Base-by-base conservation (phyloP, 1,284 basidiomycete genomes). In the Polyporus tsugae region DNA sequence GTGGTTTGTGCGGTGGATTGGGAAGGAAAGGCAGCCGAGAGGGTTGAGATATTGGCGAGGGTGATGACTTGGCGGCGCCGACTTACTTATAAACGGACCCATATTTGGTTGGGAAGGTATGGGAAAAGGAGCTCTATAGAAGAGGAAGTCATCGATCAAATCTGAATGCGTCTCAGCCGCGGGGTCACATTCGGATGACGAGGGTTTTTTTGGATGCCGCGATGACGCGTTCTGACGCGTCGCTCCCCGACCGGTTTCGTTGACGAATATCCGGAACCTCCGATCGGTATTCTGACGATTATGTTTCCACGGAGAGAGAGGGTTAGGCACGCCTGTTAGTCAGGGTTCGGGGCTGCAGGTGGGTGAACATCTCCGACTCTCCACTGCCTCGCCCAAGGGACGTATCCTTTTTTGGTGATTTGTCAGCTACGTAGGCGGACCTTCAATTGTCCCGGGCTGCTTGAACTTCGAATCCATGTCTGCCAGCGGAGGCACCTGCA, bases 1-100 rank as follows among this genome's bases (percentile, higher is more conserved):
- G 60, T 62, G 62, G 55, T 61, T 19, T 60, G 35, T n/a, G 3
- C 11, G 36, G 49, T 39, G 46, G 25, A 49, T 25, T 55, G 7
- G 19, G 46, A 17, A 25, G 13, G 49, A 35, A 22, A 9, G 2
- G 44, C 22, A 9, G 35, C 19, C 17, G 29, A 19, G 33, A 55
- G 49, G 41, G 9, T 17, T 4, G 33, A 29, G 38, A 59, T 38
- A 36, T 22, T 39, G 57, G 38, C 39, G 57, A 11, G 36, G 36
- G 19, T 39, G 57, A 19, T 19, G 57, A 29, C 29, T 29, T 29
- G n/a, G 11, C n/a, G 19, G 17, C 15, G 17, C 17, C 2, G 29
- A 9, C 29, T 29, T 10, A 33, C 33, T 25, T 55, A 53, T 53
- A 55, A 55, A 55, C 22, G 52, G 11, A 7, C 52, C 15, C 29